Evolutionary conservation across 768 basidiomycete genomes (phyloP), one percentile per base, ranked within the genome.

Genomic region (Suillus clintonianus): DNA sequence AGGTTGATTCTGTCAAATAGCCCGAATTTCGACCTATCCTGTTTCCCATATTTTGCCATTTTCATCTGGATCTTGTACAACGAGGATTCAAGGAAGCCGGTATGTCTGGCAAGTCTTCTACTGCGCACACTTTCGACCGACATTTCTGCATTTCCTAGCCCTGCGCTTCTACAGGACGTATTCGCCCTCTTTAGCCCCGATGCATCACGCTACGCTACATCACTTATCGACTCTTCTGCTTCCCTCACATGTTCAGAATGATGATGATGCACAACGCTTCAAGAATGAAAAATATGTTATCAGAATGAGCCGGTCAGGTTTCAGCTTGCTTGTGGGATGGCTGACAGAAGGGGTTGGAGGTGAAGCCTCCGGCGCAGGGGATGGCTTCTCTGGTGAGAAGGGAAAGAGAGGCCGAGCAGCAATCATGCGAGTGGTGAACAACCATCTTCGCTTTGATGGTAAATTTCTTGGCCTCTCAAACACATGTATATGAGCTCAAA

Each of bases 31-130:
- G 92, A 51, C 95, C 94, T 51, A 90, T 99, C 41, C 78, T 97
- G 17, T 97, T 95, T 72, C 97, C 97, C 3, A 92, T 99, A 65
- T 99, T 98, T 73, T 94, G 92, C 57, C 95, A 99, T 77, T 98
- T 98, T 73, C 98, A 97, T 75, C 82, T 99, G 36, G 97, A 98
- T 74, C 84, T 99, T 56, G 88, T 99, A 54, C 90, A 95, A 69
- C 88, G 89, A 58, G 95, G 94, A 11, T 94, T 92, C 76, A 89
- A 91, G 72, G 91, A 94, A 72, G 91, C 95, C 67, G 96, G 96
- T 91, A 72, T 66, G 89, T 78, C 56, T 50, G 9, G 22, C 36
- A 55, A 60, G 53, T 64, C 36, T 27, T 45, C 15, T 54, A 36
- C 27, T 59, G 57, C 47, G 57, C 47, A 53, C 45, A 61, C 13